Conservation (phyloP, 495 filamentous ascomycete species). For the Penicillium lagena region DNA sequence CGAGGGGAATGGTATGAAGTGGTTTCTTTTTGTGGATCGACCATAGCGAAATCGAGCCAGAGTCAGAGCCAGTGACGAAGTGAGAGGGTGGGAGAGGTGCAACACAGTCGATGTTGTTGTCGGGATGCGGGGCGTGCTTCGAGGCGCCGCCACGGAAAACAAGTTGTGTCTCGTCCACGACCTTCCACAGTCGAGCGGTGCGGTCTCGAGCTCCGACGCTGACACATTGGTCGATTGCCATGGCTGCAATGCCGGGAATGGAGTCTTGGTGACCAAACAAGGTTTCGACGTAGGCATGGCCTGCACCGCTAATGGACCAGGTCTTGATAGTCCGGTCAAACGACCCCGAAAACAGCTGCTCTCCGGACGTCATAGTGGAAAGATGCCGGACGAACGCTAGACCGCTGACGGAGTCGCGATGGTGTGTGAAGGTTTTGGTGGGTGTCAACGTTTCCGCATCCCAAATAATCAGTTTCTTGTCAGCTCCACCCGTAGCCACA, state of each 20-base stretch:
- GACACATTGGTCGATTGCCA: conserved; percentile 81
- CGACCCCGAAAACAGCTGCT: conserved; percentile 84
- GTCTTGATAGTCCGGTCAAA: conserved; percentile 86
- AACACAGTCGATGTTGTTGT: conserved; percentile 85
- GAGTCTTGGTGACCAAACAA: conserved; percentile 93
- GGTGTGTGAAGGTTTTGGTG: conserved; percentile 79
- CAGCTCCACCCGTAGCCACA: conserved; percentile 81
- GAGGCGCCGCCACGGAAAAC: conserved; percentile 81
- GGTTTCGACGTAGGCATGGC: conserved; percentile 82
- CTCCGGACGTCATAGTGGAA: conserved; percentile 45
- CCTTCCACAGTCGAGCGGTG: conserved; percentile 94
- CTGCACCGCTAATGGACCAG: conserved; percentile 60
- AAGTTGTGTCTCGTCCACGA: conserved; percentile 88
- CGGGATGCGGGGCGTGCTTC: conserved; percentile 49
- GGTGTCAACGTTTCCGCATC: conserved; percentile 70
- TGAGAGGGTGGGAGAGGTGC: conserved; percentile 82
- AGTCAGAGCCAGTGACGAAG: conserved; percentile 91
- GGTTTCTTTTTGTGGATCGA: conserved; percentile 91
- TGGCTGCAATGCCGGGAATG: conserved; percentile 73
- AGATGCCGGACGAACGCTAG: conserved; percentile 82
- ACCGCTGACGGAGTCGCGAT: conserved; percentile 79
- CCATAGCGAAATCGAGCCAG: conserved; percentile 83
- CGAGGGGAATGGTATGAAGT: conserved; percentile 67
- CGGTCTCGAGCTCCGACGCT: conserved; percentile 86
- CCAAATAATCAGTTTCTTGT: conserved; percentile 81